Percentiles rank a stretch among this genome's conserved stretches.
Evolutionary conservation across 495 filamentous ascomycete species (phyloP).

Genomic region (Durotheca rogersii): DNA sequence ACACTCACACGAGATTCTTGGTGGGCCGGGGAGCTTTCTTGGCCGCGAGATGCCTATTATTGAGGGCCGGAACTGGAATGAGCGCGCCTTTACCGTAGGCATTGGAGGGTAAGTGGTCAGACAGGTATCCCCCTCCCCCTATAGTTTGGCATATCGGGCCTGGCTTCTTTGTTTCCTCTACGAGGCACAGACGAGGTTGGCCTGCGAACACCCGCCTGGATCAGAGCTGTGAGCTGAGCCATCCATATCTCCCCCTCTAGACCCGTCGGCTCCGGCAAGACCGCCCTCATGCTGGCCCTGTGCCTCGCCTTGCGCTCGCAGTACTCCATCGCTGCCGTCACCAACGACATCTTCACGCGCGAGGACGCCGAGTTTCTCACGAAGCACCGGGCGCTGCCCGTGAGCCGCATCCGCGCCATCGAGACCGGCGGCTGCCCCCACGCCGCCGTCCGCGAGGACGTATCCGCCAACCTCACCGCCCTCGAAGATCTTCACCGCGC

Average conservation of each 20-base stretch:
- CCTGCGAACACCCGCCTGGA: too few relatives aligned
- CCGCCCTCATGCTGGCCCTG: slow-evolving; percentile 89
- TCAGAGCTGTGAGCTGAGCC: slow-evolving; percentile 9
- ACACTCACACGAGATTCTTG: slow-evolving; percentile 93
- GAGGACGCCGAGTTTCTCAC: slow-evolving; percentile 98
- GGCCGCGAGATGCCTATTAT: slow-evolving; percentile 92
- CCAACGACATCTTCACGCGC: slow-evolving; percentile 98
- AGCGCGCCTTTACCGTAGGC: slow-evolving; percentile 90
- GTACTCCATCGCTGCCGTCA: slow-evolving; percentile 90
- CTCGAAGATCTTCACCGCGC: slow-evolving; percentile 79
- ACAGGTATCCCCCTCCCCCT: background rate
- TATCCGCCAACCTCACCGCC: slow-evolving; percentile 86
- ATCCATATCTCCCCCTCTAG: slow-evolving; percentile 47
- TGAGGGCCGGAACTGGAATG: slow-evolving; percentile 83
- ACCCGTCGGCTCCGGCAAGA: slow-evolving; percentile 96
- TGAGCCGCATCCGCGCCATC: slow-evolving; percentile 85
- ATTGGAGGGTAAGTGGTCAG: slow-evolving; percentile 80
- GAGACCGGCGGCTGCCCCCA: slow-evolving; percentile 98
- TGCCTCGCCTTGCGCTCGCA: slow-evolving; percentile 73
- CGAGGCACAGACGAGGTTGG: too few relatives aligned
- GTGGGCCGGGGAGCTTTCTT: slow-evolving; percentile 86
- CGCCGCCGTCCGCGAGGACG: slow-evolving; percentile 97
- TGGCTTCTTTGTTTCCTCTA: too few relatives aligned
- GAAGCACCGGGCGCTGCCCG: slow-evolving; percentile 76
- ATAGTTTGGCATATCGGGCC: background rate